Evolutionary conservation across 1,284 basidiomycete genomes (phyloP), one percentile per base, ranked within the genome.

Genomic region (Schizophyllum amplum): DNA sequence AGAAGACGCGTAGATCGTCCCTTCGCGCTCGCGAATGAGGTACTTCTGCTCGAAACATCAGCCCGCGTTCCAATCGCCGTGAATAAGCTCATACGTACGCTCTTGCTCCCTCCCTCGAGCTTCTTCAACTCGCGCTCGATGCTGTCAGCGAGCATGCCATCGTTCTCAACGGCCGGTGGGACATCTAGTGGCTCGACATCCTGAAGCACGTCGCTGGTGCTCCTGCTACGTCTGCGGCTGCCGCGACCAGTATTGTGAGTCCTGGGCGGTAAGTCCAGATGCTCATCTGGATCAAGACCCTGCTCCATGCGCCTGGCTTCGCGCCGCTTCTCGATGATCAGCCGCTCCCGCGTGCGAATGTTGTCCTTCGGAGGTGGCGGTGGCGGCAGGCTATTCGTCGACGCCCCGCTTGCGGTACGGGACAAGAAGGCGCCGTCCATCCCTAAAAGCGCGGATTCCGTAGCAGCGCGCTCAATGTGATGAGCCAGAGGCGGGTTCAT

Each of bases 1-100:
- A 7, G 86, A 85, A 15, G 87, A 87, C 4, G 91, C 92, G 64
- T 90, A 90, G 49, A 94, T 90, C n/a, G 81, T 87, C 27, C 75
- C 78, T 62, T 83, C 79, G 48, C 79, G 86, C 67, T 92, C 84
- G 21, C 85, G 82, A 55, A 95, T 75, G 51, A 75, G 75, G 60
- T 84, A 84, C 66, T 76, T 80, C 79, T 83, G 59, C 59, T 57
- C 47, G 15, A 55, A 53, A 59, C 46, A 55, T 58, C 11, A 63
- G 51, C 52, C 57, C 57, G 46, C n/a, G 55, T 26, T 55, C 23
- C 53, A 55, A 61, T 53, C 13, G n/a, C 48, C 47, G 24, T 13
- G 17, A 25, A 55, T 33, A 54, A 53, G 24, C 25, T 4, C 33
- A 33, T 4, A 71, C 81, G 68, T 62, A 86, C 84, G 56, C 73